A percentile compares a stretch with the other conserved stretches of the same genome.
Conservation (phyloP, 2,329 filamentous ascomycete genomes). For the Sordariomycetes sp. region DNA sequence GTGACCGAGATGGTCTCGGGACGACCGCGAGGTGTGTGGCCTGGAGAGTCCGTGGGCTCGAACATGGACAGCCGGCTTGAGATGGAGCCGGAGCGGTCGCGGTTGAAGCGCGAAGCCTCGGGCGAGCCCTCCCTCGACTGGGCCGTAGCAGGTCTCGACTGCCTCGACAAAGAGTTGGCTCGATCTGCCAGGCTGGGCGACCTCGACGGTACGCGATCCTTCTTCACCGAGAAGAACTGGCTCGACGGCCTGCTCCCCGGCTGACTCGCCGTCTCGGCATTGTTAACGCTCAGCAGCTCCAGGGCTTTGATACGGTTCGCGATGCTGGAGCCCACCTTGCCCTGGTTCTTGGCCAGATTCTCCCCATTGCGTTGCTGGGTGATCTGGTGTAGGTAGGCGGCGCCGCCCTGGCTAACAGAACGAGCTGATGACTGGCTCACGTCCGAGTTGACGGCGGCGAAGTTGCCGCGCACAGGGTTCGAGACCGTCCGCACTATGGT, state of each 20-base stretch:
- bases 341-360: slow-evolving; percentile 51
- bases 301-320: slow-evolving; percentile 91
- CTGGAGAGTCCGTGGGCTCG: slow-evolving; percentile 23
- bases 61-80: slow-evolving; percentile 48
- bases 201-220: slow-evolving; percentile 30
- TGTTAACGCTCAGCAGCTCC: slow-evolving; percentile 58
- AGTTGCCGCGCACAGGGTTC: slow-evolving; percentile 29
- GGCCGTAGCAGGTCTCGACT: slow-evolving; percentile 14
- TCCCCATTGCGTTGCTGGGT: slow-evolving; percentile 34
- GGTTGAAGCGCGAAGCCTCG: slow-evolving; percentile 27
- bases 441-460: slow-evolving; percentile 33
- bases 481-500: slow-evolving; percentile 39
- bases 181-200: slow-evolving; percentile 37
- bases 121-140: slow-evolving; percentile 36
- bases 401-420: slow-evolving; percentile 44
- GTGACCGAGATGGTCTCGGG: slow-evolving; percentile 83
- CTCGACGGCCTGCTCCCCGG: slow-evolving; percentile 35
- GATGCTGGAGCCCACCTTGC: slow-evolving; percentile 81
- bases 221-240: slow-evolving; percentile 52
- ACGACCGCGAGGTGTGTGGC: slow-evolving; percentile 32
- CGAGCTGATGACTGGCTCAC: slow-evolving; percentile 35
- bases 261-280: slow-evolving; percentile 11
- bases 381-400: slow-evolving; percentile 45
- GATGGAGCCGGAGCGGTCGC: slow-evolving; percentile 44
- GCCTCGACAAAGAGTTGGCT: slow-evolving; percentile 25